Conservation (phyloP, 116 monocot species). For the Dioscorea cayenensis region DNA sequence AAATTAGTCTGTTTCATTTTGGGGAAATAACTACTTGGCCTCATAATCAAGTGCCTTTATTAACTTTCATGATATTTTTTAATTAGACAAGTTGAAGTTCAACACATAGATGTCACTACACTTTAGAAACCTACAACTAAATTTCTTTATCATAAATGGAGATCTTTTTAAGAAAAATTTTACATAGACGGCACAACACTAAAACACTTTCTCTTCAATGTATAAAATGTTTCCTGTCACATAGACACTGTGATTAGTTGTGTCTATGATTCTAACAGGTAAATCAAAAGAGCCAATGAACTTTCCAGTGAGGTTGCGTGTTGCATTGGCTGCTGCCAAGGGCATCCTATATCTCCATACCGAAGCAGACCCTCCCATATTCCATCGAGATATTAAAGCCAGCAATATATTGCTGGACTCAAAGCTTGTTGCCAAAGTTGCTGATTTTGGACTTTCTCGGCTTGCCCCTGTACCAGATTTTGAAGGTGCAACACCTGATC, state of each 20-base stretch:
- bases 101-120: too few species aligned
- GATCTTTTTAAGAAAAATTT: too few species aligned
- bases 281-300: slow-evolving; percentile 33
- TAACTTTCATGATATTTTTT: too few species aligned
- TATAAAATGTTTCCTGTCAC: background rate
- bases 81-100: too few species aligned
- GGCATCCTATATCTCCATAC: slow-evolving; percentile 65
- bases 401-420: slow-evolving; percentile 68
- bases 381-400: slow-evolving; percentile 71
- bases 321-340: slow-evolving; percentile 50
- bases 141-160: too few species aligned
- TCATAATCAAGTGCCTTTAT: too few species aligned
- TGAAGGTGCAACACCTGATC: slow-evolving; percentile 43
- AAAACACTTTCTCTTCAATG: background rate
- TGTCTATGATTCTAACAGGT: slow-evolving; percentile 19
- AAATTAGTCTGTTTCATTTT: too few species aligned
- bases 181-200: too few species aligned
- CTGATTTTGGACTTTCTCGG: slow-evolving; percentile 77
- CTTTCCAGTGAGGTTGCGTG: slow-evolving; percentile 48
- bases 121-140: too few species aligned
- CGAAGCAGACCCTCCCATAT: slow-evolving; percentile 75
- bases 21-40: too few species aligned
- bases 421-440: slow-evolving; percentile 56
- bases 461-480: slow-evolving; percentile 48
- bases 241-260: background rate